A percentile compares a stretch with the other conserved stretches of the same genome.
phyloP scores from a whole-genome alignment of 2,329 filamentous ascomycete species.

The Claviceps monticola region DNA sequence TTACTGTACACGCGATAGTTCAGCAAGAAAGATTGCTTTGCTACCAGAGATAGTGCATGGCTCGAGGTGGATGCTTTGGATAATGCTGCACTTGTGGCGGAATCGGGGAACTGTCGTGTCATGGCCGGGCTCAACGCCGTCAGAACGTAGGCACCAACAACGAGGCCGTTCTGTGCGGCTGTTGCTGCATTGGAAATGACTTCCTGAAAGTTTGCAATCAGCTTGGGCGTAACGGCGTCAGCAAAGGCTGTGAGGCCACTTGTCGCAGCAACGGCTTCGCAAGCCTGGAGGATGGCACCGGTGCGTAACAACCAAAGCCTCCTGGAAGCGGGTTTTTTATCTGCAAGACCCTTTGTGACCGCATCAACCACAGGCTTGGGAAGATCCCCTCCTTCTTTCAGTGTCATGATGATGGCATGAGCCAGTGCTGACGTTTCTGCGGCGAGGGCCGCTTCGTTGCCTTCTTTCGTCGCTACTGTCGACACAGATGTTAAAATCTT shows the following conservation, averaged over 20 bases:
- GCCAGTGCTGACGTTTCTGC: slow-evolving; percentile 62
- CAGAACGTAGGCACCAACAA: slow-evolving; percentile 65
- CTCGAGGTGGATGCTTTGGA: slow-evolving; percentile 47
- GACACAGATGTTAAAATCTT: slow-evolving; percentile 56
- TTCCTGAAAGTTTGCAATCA: slow-evolving; percentile 64
- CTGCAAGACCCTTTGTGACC: slow-evolving; percentile 66
- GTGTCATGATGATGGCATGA: slow-evolving; percentile 46
- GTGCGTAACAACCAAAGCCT: slow-evolving; percentile 68
- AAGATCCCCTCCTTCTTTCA: slow-evolving; percentile 46
- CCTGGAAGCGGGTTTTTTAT: slow-evolving; percentile 69
- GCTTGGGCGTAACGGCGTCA: slow-evolving; percentile 36
- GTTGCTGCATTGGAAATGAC: slow-evolving; percentile 63
- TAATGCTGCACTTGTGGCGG: slow-evolving; percentile 28
- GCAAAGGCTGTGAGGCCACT: slow-evolving; percentile 35
- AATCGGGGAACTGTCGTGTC: slow-evolving; percentile 39
- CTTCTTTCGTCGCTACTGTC: slow-evolving; percentile 63
- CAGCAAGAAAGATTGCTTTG: slow-evolving; percentile 77
- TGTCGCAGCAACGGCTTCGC: slow-evolving; percentile 30
- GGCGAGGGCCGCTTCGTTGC: slow-evolving; percentile 69
- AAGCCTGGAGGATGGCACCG: slow-evolving; percentile 54
- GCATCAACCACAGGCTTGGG: slow-evolving; percentile 55
- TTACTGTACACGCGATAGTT: slow-evolving; percentile 79
- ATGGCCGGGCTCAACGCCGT: slow-evolving; percentile 47
- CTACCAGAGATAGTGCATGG: slow-evolving; percentile 53
- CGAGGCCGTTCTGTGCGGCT: slow-evolving; percentile 69